A percentile compares a stretch with the other conserved stretches of the same genome.
Evolutionary conservation across 495 filamentous ascomycete species (phyloP).

Genomic region (Parathielavia hyrcaniae): DNA sequence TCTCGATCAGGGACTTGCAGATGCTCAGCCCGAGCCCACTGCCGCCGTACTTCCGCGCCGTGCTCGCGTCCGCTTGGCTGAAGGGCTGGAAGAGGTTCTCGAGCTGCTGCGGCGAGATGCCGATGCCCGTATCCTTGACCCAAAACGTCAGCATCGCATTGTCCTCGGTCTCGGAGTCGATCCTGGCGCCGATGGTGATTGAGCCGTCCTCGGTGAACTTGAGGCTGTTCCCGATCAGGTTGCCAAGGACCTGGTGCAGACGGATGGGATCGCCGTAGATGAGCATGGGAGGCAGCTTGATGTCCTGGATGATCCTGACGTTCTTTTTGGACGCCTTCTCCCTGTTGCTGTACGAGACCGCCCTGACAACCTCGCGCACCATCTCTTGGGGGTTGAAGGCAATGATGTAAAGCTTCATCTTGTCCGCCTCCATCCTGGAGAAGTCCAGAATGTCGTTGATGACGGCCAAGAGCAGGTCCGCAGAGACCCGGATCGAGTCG

Average conservation of each 20-base stretch:
- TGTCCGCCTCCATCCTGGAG: conserved; percentile 88
- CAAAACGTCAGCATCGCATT: conserved; percentile 71
- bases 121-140: conserved; percentile 86
- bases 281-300: conserved; percentile 68
- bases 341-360: conserved; percentile 74
- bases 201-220: conserved; percentile 87
- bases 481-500: conserved; percentile 86
- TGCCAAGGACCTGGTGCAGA: conserved; percentile 88
- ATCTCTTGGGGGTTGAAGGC: conserved; percentile 80
- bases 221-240: conserved; percentile 85
- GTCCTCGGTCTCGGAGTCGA: conserved; percentile 62
- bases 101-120: conserved; percentile 73
- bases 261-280: conserved; percentile 87
- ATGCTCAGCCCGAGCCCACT: conserved; percentile 87
- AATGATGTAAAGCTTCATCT: conserved; percentile 87
- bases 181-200: conserved; percentile 68
- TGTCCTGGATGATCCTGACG: conserved; percentile 60
- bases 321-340: conserved; percentile 60
- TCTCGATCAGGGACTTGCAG: conserved; percentile 90
- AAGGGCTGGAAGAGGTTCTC: conserved; percentile 85
- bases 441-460: conserved; percentile 96
- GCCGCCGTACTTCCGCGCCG: conserved; percentile 80
- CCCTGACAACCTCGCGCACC: conserved; percentile 79
- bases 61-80: conserved; percentile 82
- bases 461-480: conserved; percentile 81